These are phyloP conservation scores for Trichoderma hamatum DNA, from an alignment of 2,329 filamentous ascomycete species.

Conservation along the genomic window DNA sequence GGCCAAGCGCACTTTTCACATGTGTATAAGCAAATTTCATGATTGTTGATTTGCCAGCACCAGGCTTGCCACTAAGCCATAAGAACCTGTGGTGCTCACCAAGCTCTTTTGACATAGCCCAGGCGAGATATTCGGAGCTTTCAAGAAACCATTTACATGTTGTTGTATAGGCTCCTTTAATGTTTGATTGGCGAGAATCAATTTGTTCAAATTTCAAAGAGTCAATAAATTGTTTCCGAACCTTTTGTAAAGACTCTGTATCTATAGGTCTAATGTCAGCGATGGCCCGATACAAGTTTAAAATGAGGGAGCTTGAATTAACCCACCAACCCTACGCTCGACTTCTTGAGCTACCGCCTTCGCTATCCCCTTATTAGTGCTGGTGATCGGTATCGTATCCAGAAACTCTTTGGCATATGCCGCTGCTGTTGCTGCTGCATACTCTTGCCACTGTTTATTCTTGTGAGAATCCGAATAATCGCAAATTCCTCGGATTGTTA, in stretches of 20 bases:
- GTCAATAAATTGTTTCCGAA: not conserved
- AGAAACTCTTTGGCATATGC: constrained; percentile 17
- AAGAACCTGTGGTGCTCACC: constrained; percentile 23
- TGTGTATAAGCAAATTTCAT: constrained; percentile 24
- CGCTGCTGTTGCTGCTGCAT: constrained; percentile 18
- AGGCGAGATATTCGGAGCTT: constrained; percentile 13
- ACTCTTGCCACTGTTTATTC: constrained; percentile 24
- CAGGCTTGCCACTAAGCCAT: constrained; percentile 28
- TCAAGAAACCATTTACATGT: constrained; percentile 32
- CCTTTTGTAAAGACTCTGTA: constrained; percentile 27
- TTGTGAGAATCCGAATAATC: constrained; percentile 27
- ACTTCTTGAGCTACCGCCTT: not conserved
- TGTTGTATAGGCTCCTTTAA: constrained; percentile 25
- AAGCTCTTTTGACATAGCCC: constrained; percentile 14
- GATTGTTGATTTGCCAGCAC: constrained; percentile 27
- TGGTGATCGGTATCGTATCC: not conserved
- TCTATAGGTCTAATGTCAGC: not conserved
- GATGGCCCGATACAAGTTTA: not conserved
- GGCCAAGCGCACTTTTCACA: not conserved
- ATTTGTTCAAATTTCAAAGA: constrained; percentile 28
- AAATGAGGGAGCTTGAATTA: not conserved
- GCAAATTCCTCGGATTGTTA: constrained; percentile 24
- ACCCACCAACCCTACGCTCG: not conserved
- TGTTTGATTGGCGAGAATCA: constrained; percentile 23
- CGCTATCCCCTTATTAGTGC: not conserved